These are phyloP conservation scores for Linum trigynum DNA, from an alignment of 345 rosid genomes.

Conservation along the genomic window DNA sequence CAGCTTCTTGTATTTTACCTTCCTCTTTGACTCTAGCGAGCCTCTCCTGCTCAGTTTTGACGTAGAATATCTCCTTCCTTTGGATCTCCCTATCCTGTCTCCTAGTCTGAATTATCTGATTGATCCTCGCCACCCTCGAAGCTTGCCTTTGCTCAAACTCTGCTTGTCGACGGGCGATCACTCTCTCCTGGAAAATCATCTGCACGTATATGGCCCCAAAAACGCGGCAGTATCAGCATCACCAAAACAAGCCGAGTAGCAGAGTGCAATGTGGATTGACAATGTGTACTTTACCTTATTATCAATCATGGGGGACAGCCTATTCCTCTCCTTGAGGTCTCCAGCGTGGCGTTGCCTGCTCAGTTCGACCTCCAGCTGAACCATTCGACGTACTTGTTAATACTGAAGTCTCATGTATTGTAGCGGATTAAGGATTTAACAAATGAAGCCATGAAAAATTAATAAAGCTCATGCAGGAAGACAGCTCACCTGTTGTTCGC, in stretches of 20 bases:
- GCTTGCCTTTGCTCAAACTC: constrained; percentile 57
- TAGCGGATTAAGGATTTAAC: neutral
- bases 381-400: neutral
- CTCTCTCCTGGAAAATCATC: constrained; percentile 68
- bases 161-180: constrained; percentile 51
- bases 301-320: constrained; percentile 65
- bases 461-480: neutral
- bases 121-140: constrained; percentile 67
- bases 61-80: constrained; percentile 62
- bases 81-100: constrained; percentile 59
- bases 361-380: constrained; percentile 75
- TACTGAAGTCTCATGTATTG: too few relatives aligned
- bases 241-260: neutral
- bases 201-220: constrained; percentile 17
- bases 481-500: constrained; percentile 67
- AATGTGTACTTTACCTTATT: constrained; percentile 44
- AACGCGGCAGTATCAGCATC: neutral
- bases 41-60: constrained; percentile 61
- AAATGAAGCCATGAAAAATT: neutral
- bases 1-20: constrained; percentile 52
- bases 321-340: constrained; percentile 80
- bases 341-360: constrained; percentile 91
- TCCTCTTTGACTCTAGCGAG: constrained; percentile 57
- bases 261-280: neutral
- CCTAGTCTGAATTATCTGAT: constrained; percentile 51